Percentiles rank a stretch among this genome's conserved stretches.
phyloP scores from a whole-genome alignment of 1,284 basidiomycete genomes.

The Boletellus sp. region DNA sequence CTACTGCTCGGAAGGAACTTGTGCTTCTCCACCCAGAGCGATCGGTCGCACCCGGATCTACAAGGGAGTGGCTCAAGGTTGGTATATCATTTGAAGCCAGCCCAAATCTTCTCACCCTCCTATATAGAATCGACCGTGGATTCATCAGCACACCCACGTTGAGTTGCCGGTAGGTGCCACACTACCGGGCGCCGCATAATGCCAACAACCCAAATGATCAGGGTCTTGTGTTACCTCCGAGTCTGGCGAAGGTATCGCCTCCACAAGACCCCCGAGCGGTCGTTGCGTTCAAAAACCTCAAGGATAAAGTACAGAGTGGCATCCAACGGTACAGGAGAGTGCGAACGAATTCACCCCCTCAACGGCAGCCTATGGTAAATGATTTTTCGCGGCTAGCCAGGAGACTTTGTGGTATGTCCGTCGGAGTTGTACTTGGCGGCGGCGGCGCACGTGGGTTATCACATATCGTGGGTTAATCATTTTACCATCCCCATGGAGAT shows the following conservation, averaged over 20 bases:
- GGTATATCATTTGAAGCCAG: conserved; percentile 14
- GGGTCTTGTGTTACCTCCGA: conserved; percentile 64
- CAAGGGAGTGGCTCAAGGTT: conserved; percentile 94
- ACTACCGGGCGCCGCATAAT: background rate
- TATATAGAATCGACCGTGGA: conserved; percentile 84
- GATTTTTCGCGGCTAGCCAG: conserved; percentile 94
- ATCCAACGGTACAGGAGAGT: conserved; percentile 83
- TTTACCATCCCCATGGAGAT: conserved; percentile 13
- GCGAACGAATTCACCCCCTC: conserved; percentile 65
- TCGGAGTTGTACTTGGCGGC: conserved; percentile 93
- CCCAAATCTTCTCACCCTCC: conserved; percentile 4
- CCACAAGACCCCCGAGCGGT: conserved; percentile 87
- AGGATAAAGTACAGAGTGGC: conserved; percentile 86
- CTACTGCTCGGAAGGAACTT: conserved; percentile 95
- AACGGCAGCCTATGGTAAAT: conserved; percentile 76
- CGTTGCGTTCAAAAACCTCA: conserved; percentile 84
- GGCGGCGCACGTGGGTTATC: conserved; percentile 94
- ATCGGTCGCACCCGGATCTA: conserved; percentile 86
- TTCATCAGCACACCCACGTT: conserved; percentile 89
- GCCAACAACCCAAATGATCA: conserved; percentile 25
- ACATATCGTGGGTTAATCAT: conserved; percentile 66
- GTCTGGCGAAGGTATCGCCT: conserved; percentile 55
- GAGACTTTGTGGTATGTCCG: conserved; percentile 87
- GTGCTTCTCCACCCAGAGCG: conserved; percentile 92
- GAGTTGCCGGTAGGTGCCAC: conserved; percentile 66